phyloP scores from a whole-genome alignment of 306 rosid genomes.

The Trifolium repens region DNA sequence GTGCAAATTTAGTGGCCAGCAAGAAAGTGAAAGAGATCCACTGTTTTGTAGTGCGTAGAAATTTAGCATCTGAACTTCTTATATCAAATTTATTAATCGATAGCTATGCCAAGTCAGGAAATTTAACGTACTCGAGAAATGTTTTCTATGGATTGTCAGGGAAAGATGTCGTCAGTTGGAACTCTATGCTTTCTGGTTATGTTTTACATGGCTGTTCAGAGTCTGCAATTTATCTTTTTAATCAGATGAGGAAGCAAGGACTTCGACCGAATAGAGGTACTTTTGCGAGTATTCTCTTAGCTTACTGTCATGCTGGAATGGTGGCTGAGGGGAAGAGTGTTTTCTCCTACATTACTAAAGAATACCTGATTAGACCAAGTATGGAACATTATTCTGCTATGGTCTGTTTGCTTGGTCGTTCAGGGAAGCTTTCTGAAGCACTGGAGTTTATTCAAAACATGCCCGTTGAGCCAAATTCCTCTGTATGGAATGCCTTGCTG shows the following conservation, averaged over 20 bases:
- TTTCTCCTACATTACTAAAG: constrained; percentile 64
- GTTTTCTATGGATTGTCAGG: constrained; percentile 69
- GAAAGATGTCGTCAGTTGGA: constrained; percentile 88
- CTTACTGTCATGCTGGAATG: constrained; percentile 76
- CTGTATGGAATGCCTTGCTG: constrained; percentile 73
- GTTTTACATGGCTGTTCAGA: constrained; percentile 73
- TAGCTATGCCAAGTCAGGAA: constrained; percentile 87
- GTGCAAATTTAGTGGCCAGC: constrained; percentile 68
- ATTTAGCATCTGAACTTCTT: constrained; percentile 60
- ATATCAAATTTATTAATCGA: constrained; percentile 74
- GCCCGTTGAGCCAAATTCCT: constrained; percentile 76
- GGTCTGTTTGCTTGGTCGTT: constrained; percentile 79
- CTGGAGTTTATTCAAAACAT: constrained; percentile 67
- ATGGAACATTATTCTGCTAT: constrained; percentile 82
- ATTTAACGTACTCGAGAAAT: constrained; percentile 62
- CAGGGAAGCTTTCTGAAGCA: constrained; percentile 84
- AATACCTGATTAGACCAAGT: constrained; percentile 63
- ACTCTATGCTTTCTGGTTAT: constrained; percentile 72
- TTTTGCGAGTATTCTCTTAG: constrained; percentile 66
- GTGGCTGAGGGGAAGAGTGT: constrained; percentile 67
- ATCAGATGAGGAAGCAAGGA: constrained; percentile 69
- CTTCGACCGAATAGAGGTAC: constrained; percentile 80
- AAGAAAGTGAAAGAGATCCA: constrained; percentile 84
- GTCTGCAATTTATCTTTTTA: constrained; percentile 64
- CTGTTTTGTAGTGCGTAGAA: constrained; percentile 71